Evolutionary conservation across 257 asterid species (phyloP).

Genomic region (Solanum chmielewskii): DNA sequence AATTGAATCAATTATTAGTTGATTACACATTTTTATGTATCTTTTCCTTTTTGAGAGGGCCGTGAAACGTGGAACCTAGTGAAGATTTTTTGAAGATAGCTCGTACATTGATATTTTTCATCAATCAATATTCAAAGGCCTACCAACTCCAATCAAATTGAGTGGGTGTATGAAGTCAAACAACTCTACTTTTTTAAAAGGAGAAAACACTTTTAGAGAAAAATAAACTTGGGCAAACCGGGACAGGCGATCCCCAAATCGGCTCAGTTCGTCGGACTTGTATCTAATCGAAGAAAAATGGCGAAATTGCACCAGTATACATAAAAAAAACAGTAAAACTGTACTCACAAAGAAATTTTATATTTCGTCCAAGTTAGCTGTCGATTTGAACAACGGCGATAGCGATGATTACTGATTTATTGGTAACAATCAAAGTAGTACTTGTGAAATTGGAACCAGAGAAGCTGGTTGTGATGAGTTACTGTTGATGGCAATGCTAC

Average conservation of each 20-base stretch:
- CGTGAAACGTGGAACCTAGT: not conserved
- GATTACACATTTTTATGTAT: not conserved
- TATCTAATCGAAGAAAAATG: not conserved
- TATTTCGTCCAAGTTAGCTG: not conserved
- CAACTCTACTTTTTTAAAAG: not conserved
- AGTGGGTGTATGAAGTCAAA: not conserved
- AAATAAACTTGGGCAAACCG: not conserved
- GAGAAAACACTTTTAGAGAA: no score
- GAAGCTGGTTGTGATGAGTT: not conserved
- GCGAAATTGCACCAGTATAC: not conserved
- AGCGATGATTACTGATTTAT: not conserved
- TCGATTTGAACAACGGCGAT: not conserved
- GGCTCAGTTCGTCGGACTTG: not conserved
- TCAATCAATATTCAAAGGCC: not conserved
- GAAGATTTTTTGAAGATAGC: not conserved
- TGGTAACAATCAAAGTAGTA: not conserved
- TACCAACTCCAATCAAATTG: not conserved
- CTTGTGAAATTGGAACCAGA: not conserved
- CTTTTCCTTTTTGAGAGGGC: not conserved
- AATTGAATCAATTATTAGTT: not conserved
- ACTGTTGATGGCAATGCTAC: not conserved
- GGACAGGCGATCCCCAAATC: not conserved
- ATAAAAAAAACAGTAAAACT: not conserved
- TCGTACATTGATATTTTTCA: not conserved
- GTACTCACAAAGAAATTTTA: not conserved